Evolutionary conservation across 163 green algal species (phyloP), one percentile per base, ranked within the genome.

Genomic region (Scenedesmus sp.): DNA sequence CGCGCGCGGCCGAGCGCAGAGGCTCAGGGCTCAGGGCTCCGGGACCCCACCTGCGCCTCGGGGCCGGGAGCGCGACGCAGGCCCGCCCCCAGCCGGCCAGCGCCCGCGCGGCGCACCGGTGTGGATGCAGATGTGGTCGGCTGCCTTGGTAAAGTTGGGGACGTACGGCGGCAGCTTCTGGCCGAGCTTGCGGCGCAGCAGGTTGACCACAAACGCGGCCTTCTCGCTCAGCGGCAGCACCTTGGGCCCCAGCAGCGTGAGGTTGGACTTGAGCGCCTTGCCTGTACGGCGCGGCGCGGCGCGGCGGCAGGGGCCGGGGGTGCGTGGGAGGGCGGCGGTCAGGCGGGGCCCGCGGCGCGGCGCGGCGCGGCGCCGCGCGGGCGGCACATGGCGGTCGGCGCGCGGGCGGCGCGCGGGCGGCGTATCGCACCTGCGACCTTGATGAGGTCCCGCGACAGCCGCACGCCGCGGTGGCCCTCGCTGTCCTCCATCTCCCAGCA

Each of bases 121-220:
- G 90, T 99, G 95, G 78, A 99, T 98, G 92, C 95, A 99, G 81
- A 99, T 95, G 86, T 98, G 95, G 70, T 97, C 87, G 72, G 98
- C 98, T 5, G 95, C 95, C 18, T 93, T 85, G 77, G 93, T 96
- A 88, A 99, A 99, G 88, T 99, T 94, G 0, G 95, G 95, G 53
- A 98, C 95, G 89, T 98, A 98, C 14, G 93, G 80, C 80, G 93
- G 90, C 20, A 88, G 60, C 57, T 64, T 70, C 51, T 67, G 65
- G 24, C 33, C 31, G 33, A 93, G 31, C 80, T 93, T 93, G 60
- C 93, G 88, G 5, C 67, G 77, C 13, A 97, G 63, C 29, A 96
- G 82, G 84, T 94, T 95, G 31, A 80, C 63, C 47, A 95, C 93
- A 85, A 98, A 98, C 5, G 94, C 73, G 31, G 97, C 74, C 87